phyloP scores from a whole-genome alignment of 2,329 filamentous ascomycete genomes.

The Allantophomopsis lycopodina region DNA sequence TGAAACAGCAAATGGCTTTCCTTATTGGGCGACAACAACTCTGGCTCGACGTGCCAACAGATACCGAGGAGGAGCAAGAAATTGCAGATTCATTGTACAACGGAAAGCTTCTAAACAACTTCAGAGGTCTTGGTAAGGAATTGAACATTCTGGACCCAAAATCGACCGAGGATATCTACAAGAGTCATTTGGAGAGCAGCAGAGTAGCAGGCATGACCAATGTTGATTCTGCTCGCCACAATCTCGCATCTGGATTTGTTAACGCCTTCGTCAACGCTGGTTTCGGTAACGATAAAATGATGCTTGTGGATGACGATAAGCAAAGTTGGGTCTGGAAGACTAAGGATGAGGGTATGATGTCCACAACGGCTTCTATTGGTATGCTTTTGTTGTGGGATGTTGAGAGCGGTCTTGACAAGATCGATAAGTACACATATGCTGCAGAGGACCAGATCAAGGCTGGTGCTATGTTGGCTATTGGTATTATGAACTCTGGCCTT shows the following conservation, averaged over 20 bases:
- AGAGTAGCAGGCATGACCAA: conserved; percentile 88
- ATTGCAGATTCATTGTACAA: conserved; percentile 79
- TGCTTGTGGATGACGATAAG: conserved; percentile 82
- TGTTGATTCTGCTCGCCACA: conserved; percentile 88
- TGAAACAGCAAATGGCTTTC: conserved; percentile 92
- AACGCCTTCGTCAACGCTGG: conserved; percentile 96
- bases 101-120: conserved; percentile 76
- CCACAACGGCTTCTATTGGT: conserved; percentile 85
- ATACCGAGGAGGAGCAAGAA: conserved; percentile 56
- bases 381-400: conserved; percentile 90
- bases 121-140: conserved; percentile 88
- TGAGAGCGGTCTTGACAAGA: conserved; percentile 80
- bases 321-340: conserved; percentile 98
- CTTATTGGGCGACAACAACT: conserved; percentile 86
- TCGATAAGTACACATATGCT: conserved; percentile 86
- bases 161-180: conserved; percentile 97
- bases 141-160: conserved; percentile 95
- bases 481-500: conserved; percentile 91
- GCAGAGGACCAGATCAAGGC: conserved; percentile 76
- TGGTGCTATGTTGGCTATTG: conserved; percentile 82
- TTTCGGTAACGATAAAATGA: conserved; percentile 93
- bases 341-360: conserved; percentile 95
- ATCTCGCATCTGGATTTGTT: conserved; percentile 89
- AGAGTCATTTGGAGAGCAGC: conserved; percentile 93
- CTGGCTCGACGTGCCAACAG: conserved; percentile 52